These are phyloP conservation scores for Daldinia sp. DNA, from an alignment of 2,329 filamentous ascomycete genomes.

Conservation along the genomic window DNA sequence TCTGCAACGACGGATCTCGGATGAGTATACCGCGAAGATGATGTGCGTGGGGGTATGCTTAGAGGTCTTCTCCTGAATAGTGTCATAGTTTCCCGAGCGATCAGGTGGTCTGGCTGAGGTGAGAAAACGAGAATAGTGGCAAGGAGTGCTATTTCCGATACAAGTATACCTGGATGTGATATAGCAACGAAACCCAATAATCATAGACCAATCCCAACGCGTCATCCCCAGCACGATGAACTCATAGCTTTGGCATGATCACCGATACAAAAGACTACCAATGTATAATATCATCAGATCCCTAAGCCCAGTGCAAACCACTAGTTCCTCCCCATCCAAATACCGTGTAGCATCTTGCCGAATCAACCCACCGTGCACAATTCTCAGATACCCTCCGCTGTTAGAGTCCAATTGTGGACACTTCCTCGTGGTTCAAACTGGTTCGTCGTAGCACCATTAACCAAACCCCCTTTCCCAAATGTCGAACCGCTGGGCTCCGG, in stretches of 20 bases:
- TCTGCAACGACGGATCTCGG: not conserved
- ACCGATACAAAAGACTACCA: not conserved
- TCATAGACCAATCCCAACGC: not conserved
- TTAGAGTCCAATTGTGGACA: not conserved
- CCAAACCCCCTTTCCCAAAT: not conserved
- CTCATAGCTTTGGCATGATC: not conserved
- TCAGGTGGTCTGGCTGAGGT: not conserved
- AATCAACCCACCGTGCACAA: not conserved
- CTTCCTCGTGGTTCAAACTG: slow-evolving; percentile 4
- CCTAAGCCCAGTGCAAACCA: not conserved
- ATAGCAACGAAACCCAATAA: not conserved
- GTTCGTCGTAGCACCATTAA: not conserved
- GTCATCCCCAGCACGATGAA: not conserved
- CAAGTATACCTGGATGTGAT: not conserved
- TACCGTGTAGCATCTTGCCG: not conserved
- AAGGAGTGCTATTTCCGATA: not conserved
- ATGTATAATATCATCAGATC: not conserved
- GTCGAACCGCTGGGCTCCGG: not conserved
- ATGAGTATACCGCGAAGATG: not conserved
- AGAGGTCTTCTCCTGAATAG: not conserved
- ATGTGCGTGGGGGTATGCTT: not conserved
- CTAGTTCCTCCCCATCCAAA: not conserved
- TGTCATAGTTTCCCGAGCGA: not conserved
- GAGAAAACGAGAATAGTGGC: not conserved
- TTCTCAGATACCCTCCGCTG: not conserved